These are phyloP conservation scores for Phyllosticta ampelicida DNA, from an alignment of 2,329 filamentous ascomycete genomes.

Conservation along the genomic window DNA sequence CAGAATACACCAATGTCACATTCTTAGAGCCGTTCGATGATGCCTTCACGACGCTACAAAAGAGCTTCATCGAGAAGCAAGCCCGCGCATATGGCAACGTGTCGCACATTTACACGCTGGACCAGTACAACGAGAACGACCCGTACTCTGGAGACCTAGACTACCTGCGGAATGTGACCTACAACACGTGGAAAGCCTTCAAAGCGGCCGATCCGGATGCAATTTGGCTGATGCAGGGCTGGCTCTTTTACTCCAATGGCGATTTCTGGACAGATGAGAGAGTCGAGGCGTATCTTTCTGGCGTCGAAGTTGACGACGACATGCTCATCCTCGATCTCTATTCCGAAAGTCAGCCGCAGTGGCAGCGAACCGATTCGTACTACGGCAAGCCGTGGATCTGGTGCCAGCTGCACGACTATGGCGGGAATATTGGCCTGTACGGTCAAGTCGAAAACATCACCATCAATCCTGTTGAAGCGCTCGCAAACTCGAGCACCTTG, in stretches of 20 bases:
- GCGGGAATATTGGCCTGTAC: constrained; percentile 40
- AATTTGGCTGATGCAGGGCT: constrained; percentile 44
- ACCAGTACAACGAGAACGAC: constrained; percentile 44
- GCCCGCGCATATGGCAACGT: constrained; percentile 38
- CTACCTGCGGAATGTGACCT: constrained; percentile 35
- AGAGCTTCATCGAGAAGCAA: constrained; percentile 38
- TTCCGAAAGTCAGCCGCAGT: constrained; percentile 40
- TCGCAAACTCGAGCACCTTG: constrained; percentile 31
- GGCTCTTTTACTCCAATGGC: constrained; percentile 37
- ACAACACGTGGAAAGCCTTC: constrained; percentile 36
- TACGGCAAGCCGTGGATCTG: constrained; percentile 45
- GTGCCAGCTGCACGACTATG: constrained; percentile 43
- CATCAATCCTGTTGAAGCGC: constrained; percentile 35
- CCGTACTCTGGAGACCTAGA: constrained; percentile 36
- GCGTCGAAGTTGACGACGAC: constrained; percentile 32
- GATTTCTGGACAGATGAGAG: constrained; percentile 37
- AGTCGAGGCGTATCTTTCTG: constrained; percentile 40
- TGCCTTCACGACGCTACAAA: constrained; percentile 34
- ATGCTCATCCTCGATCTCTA: constrained; percentile 44
- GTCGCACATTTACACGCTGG: constrained; percentile 39
- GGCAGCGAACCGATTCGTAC: constrained; percentile 41
- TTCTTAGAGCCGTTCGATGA: constrained; percentile 40
- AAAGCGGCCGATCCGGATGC: constrained; percentile 39
- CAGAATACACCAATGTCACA: constrained; percentile 35
- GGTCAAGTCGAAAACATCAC: constrained; percentile 42